A percentile compares a stretch with the other conserved stretches of the same genome.
Conservation (phyloP, 179 eudicot genomes). For the Silene vulgaris region DNA sequence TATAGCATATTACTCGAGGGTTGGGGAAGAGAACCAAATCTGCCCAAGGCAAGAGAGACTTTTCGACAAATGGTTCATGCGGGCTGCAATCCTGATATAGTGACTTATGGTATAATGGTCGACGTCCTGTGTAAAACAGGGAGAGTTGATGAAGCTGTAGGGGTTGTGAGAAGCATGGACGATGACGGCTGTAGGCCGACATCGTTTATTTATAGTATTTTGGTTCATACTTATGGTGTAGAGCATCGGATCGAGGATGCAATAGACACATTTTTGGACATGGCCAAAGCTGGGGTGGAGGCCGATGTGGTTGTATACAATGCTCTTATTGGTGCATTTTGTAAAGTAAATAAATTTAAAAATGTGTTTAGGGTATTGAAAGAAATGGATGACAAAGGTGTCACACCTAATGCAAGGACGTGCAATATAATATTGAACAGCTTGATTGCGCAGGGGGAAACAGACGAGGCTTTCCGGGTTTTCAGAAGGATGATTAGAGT, state of each 20-base stretch:
- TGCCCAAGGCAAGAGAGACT: constrained; percentile 75
- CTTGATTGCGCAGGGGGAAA: constrained; percentile 51
- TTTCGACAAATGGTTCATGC: constrained; percentile 60
- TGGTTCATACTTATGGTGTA: constrained; percentile 76
- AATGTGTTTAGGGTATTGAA: constrained; percentile 60
- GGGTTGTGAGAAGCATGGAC: constrained; percentile 61
- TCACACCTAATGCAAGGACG: constrained; percentile 73
- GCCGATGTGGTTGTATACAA: constrained; percentile 77
- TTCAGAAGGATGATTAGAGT: constrained; percentile 63
- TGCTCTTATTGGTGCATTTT: constrained; percentile 76
- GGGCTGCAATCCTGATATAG: constrained; percentile 73
- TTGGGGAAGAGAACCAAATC: constrained; percentile 90
- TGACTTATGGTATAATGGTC: constrained; percentile 84
- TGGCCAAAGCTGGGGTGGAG: constrained; percentile 60
- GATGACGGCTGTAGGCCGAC: constrained; percentile 59
- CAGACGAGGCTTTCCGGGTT: constrained; percentile 68
- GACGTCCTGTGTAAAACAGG: constrained; percentile 81
- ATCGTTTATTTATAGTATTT: constrained; percentile 69
- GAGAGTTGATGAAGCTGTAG: constrained; percentile 74
- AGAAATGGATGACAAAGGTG: constrained; percentile 60
- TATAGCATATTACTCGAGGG: constrained; percentile 79
- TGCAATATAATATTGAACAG: constrained; percentile 63
- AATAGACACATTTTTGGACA: constrained; percentile 70
- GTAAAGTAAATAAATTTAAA: constrained; percentile 64
- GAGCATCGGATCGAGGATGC: constrained; percentile 82